Evolutionary conservation across 2,329 filamentous ascomycete species (phyloP), one percentile per base, ranked within the genome.

Genomic region (Uncinocarpus reesii): DNA sequence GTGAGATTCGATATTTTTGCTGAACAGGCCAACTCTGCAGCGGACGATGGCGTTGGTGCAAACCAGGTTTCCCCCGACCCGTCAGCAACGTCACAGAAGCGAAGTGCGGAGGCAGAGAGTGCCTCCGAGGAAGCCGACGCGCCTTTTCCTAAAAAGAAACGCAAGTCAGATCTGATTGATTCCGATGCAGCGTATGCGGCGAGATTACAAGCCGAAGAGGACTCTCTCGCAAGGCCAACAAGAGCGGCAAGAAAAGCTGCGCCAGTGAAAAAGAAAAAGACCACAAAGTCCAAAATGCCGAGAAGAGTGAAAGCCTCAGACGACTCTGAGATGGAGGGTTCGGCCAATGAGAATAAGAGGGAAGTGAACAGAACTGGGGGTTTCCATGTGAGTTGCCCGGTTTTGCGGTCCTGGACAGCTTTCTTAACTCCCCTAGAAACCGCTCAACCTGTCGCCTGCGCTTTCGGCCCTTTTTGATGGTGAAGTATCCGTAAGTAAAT

Each of bases 131-230:
- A 59, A 8, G 56, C 59, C 31, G 64, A 61, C 48, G 60, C 59
- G 43, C 58, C 62, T 3, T 63, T 66, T 5, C 71, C 70, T 3
- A 85, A 82, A 63, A 87, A 86, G 68, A 83, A 83, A 65, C 70
- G 67, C 56, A 76, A 74, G 57, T 66, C 72, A 49, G 81, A 81
- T 61, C 75, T 79, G 23, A 70, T 78, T 56, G 86, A 94, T 55
- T 83, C 85, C 26, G 92, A 98, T 66, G 92, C 90, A 28, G 80
- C 84, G 37, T 79, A 90, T 53, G 92, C 92, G 1, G 88, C 88
- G 13, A 80, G 84, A 64, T 74, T 98, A 29, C 92, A 98, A 67
- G 90, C 88, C 0, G 86, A 96, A 65, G 87, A 95, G 69, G 94
- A 96, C 65, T 75, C 79, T 56, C 73, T 79, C 36, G 80, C 79